Evolutionary conservation across 345 rosid species (phyloP).

Genomic region (Camelina hispida): DNA sequence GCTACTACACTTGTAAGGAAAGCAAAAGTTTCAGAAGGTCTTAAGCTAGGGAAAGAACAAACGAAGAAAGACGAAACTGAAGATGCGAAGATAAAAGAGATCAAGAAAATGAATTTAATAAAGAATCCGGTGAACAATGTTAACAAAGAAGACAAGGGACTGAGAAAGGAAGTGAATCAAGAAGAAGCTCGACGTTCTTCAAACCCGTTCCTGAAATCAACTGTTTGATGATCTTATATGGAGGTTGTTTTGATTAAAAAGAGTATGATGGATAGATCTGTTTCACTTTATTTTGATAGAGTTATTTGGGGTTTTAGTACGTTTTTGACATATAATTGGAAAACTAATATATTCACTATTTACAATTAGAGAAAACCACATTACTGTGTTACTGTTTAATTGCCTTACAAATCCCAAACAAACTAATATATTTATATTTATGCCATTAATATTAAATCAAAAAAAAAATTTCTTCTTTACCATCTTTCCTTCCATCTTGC

Average conservation of each 20-base stretch:
- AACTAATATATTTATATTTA: too few relatives aligned
- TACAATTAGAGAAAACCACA: too few relatives aligned
- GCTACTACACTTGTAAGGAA: conserved; percentile 58
- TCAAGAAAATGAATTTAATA: conserved; percentile 35
- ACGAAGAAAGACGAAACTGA: conserved; percentile 35
- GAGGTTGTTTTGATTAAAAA: conserved; percentile 1
- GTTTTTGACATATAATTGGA: too few relatives aligned
- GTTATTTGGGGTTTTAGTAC: too few relatives aligned
- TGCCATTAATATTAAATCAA: too few relatives aligned
- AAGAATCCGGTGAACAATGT: conserved; percentile 39
- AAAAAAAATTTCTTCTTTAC: too few relatives aligned
- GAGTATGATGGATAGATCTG: conserved; percentile 8
- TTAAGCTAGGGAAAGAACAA: conserved; percentile 47
- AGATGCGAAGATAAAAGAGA: conserved; percentile 29
- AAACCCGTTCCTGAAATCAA: conserved; percentile 60
- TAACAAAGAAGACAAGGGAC: conserved; percentile 38
- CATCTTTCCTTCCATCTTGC: too few relatives aligned
- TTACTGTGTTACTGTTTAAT: too few relatives aligned
- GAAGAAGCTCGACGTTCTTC: conserved; percentile 48
- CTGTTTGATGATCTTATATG: conserved; percentile 44
- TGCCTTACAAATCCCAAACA: too few relatives aligned
- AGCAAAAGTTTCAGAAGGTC: conserved; percentile 45
- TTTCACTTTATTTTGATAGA: conserved; percentile 18
- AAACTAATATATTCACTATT: too few relatives aligned
- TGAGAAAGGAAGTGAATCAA: conserved; percentile 36